These are phyloP conservation scores for Oidium heveae DNA, from an alignment of 2,329 filamentous ascomycete species.

Conservation along the genomic window DNA sequence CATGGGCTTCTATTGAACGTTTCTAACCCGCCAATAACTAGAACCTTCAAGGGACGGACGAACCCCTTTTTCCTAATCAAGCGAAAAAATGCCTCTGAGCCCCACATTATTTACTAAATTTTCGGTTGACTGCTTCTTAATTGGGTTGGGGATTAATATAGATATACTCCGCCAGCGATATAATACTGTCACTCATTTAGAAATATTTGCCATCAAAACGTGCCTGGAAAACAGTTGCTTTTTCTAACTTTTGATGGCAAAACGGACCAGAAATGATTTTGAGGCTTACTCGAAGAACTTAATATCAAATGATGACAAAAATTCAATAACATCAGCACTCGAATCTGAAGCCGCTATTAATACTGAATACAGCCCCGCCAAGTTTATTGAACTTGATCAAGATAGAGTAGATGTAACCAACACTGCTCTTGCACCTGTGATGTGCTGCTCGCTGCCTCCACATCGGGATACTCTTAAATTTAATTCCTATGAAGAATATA, in stretches of 20 bases:
- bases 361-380: constrained; percentile 15
- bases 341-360: background rate
- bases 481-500: constrained; percentile 52
- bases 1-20: too few relatives aligned
- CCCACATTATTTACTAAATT: too few relatives aligned
- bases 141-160: too few relatives aligned
- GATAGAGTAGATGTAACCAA: constrained; percentile 16
- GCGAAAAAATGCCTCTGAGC: too few relatives aligned
- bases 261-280: constrained; percentile 30
- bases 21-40: too few relatives aligned
- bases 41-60: too few relatives aligned
- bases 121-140: too few relatives aligned
- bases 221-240: too few relatives aligned
- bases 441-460: constrained; percentile 63
- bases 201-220: too few relatives aligned
- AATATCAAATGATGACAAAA: constrained; percentile 10
- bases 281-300: constrained; percentile 15
- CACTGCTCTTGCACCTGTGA: constrained; percentile 15
- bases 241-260: constrained; percentile 22
- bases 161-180: too few relatives aligned
- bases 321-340: background rate
- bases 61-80: too few relatives aligned
- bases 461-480: constrained; percentile 51
- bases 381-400: constrained; percentile 37
- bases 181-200: too few relatives aligned